A percentile compares a stretch with the other conserved stretches of the same genome.
These are phyloP conservation scores for Trichosporon ovoides DNA, from an alignment of 1,284 basidiomycete species.

Conservation along the genomic window DNA sequence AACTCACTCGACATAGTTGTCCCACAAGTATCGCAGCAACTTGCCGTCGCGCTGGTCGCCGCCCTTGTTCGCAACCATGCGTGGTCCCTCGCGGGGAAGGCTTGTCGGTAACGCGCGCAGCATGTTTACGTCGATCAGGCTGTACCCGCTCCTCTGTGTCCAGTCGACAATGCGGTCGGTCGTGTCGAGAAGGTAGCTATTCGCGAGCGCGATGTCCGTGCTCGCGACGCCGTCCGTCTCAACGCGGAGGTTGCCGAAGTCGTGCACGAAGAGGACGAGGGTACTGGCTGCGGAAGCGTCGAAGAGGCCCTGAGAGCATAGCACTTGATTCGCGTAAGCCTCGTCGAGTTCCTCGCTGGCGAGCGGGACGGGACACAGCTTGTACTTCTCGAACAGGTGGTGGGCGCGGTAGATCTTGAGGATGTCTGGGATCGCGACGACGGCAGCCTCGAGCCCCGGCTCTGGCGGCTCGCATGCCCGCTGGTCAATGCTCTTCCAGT, in stretches of 20 bases:
- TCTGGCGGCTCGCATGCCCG: slow-evolving; percentile 69
- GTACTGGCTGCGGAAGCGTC: slow-evolving; percentile 53
- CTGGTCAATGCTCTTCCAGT: slow-evolving; percentile 80
- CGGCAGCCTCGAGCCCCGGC: slow-evolving; percentile 15
- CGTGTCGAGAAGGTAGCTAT: slow-evolving; percentile 79
- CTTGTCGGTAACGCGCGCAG: slow-evolving; percentile 59
- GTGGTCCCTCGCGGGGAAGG: slow-evolving; percentile 26
- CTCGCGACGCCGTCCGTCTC: slow-evolving; percentile 67
- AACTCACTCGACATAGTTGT: slow-evolving; percentile 83
- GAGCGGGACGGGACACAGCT: slow-evolving; percentile 75
- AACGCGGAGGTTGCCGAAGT: slow-evolving; percentile 81
- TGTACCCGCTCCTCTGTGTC: slow-evolving; percentile 59
- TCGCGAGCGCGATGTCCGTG: slow-evolving; percentile 69
- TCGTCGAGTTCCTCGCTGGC: slow-evolving; percentile 61
- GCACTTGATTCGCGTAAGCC: slow-evolving; percentile 69
- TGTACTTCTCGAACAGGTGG: slow-evolving; percentile 64
- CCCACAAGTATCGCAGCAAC: slow-evolving; percentile 81
- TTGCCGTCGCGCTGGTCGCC: slow-evolving; percentile 48
- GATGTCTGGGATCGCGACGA: slow-evolving; percentile 56
- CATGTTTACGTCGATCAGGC: slow-evolving; percentile 81
- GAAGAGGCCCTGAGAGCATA: slow-evolving; percentile 59
- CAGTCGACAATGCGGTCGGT: slow-evolving; percentile 73
- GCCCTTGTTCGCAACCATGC: slow-evolving; percentile 30
- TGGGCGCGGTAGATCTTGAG: slow-evolving; percentile 78
- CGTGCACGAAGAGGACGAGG: slow-evolving; percentile 77